A percentile compares a stretch with the other conserved stretches of the same genome.
These are phyloP conservation scores for Nidula niveotomentosa DNA, from an alignment of 1,284 basidiomycete species.

Conservation along the genomic window DNA sequence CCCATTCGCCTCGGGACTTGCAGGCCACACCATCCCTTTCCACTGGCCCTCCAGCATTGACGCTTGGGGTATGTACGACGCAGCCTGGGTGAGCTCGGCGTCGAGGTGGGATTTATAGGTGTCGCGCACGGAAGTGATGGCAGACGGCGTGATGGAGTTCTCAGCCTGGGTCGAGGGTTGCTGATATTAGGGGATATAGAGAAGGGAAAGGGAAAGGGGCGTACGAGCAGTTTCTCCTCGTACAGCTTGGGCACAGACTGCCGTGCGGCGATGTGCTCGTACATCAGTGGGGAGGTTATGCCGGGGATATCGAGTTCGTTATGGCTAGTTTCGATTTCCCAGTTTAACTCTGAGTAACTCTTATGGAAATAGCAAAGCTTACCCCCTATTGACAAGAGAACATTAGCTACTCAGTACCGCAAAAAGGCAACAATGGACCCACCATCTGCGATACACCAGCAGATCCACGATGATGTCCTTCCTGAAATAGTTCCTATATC, in stretches of 20 bases:
- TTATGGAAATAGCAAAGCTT: slow-evolving; percentile 3
- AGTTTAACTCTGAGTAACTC: too few relatives aligned
- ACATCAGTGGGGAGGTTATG: slow-evolving; percentile 90
- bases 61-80: slow-evolving; percentile 47
- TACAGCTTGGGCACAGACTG: slow-evolving; percentile 82
- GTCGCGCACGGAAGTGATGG: slow-evolving; percentile 50
- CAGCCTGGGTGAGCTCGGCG: slow-evolving; percentile 49
- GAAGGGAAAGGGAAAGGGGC: slow-evolving; percentile 17
- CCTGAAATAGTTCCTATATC: slow-evolving; percentile 82
- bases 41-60: slow-evolving; percentile 67
- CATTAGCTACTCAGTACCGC: too few relatives aligned
- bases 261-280: slow-evolving; percentile 77
- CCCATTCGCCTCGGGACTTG: slow-evolving; percentile 45
- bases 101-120: slow-evolving; percentile 65
- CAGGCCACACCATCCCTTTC: slow-evolving; percentile 75
- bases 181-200: background rate
- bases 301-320: slow-evolving; percentile 91
- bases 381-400: slow-evolving; percentile 26
- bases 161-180: slow-evolving; percentile 40
- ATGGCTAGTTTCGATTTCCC: slow-evolving; percentile 47
- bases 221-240: slow-evolving; percentile 74
- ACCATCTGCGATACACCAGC: slow-evolving; percentile 86
- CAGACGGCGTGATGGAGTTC: slow-evolving; percentile 48
- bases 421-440: slow-evolving; percentile 12
- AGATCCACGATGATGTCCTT: slow-evolving; percentile 89